Evolutionary conservation across 768 basidiomycete species (phyloP), one percentile per base, ranked within the genome.

Genomic region (Cubamyces sp.): DNA sequence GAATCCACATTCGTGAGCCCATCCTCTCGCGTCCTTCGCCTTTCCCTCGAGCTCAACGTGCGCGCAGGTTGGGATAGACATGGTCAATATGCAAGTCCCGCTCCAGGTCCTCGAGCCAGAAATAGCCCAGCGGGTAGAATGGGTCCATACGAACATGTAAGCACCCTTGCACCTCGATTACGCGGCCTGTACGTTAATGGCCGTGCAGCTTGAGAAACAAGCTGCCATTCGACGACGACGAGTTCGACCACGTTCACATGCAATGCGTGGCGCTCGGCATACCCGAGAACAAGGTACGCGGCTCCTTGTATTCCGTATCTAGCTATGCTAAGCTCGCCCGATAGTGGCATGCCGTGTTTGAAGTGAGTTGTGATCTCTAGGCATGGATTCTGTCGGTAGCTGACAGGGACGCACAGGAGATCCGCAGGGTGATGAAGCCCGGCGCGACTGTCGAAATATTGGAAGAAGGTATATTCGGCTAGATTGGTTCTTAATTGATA

Each of bases 191-290:
- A 53, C n/a, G 18, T 49, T 56, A 26, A 47, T 15, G 40, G 21
- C 45, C 28, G 18, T 25, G 18, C 64, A 92, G 90, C 72, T 74
- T 92, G 67, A 89, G 90, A 49, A 90, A 84, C 12, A 88, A 81
- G 67, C 78, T 92, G 19, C 91, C 91, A 0, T 92, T 91, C 69
- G 89, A 91, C 16, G 91, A 92, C 57, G 89, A 92, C 62, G 85
- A 88, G 66, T 92, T 92, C 63, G 91, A 92, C 72, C 84, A 89
- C 71, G 84, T 92, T n/a, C 91, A 88, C 66, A 82, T 92, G 18
- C 57, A 65, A 18, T 49, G 68, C 34, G 51, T 68, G 3, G 64
- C 69, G 3, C 46, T 61, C 18, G 89, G 84, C 16, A 83, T 91
- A 30, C 89, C 88, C 6, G 91, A 92, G 71, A 89, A 86, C 66